These are phyloP conservation scores for Solanum hybrid DNA, from an alignment of 305 asterid species.

Conservation along the genomic window DNA sequence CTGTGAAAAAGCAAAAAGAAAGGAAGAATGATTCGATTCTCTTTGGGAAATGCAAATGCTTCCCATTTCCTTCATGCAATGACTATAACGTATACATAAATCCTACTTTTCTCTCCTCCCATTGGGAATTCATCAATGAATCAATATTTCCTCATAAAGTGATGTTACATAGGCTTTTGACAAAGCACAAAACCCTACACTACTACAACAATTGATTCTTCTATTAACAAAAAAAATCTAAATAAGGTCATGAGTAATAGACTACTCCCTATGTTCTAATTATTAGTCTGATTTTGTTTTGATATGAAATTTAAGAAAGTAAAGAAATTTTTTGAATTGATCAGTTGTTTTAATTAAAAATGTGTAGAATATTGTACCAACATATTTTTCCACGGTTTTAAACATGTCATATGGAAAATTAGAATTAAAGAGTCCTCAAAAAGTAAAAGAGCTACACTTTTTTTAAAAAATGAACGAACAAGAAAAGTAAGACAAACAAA, in stretches of 20 bases:
- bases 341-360: too few relatives aligned
- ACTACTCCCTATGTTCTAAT: neutral
- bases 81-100: slow-evolving; percentile 10
- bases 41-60: slow-evolving; percentile 66
- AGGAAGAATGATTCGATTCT: slow-evolving; percentile 57
- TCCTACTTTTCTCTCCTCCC: neutral
- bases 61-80: slow-evolving; percentile 6
- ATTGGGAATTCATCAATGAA: neutral
- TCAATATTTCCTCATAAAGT: neutral
- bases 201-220: neutral
- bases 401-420: neutral
- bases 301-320: neutral
- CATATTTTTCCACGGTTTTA: neutral
- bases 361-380: neutral
- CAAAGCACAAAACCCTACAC: neutral
- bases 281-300: neutral
- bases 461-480: neutral
- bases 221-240: neutral
- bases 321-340: neutral
- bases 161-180: neutral
- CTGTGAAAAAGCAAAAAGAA: slow-evolving; percentile 63
- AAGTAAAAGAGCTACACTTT: neutral
- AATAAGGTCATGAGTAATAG: neutral
- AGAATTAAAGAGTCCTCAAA: neutral
- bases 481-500: neutral